Base-by-base conservation (phyloP, 345 rosid genomes). In the Litchi chinensis region DNA sequence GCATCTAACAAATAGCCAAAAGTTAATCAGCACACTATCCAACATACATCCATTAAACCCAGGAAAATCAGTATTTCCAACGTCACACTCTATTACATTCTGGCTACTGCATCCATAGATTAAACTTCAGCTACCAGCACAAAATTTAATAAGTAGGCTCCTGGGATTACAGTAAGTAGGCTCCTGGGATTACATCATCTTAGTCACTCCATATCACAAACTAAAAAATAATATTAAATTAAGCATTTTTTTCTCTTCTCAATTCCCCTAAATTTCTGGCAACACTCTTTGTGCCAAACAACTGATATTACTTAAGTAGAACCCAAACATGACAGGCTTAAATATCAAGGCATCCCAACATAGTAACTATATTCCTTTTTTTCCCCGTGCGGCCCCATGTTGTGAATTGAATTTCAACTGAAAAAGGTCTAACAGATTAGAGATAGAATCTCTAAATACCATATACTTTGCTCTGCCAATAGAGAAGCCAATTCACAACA, bases 381-480 rank as follows among this genome's bases (percentile, higher is more conserved):
- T 16, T 40, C 26, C 67, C 79, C 70, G 6, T 21, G 32, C 50
- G 63, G 64, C 68, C 75, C 65, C 78, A 60, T 11, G 67, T 24
- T 65, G 57, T 62, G 62, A 82, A 75, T 39, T 0, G 68, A 59
- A 76, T 76, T 71, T 71, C 76, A 54, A 73, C 54, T 64, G 65
- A 75, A 76, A 68, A 81, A 77, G 32, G 73, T 56, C 81, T 72
- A 59, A 74, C 68, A 69, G 48, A 62, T 74, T 70, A 62, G 85
- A 39, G 79, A 78, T 68, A 71, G 64, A 75, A 83, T 77, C 74
- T 68, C 76, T 76, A 77, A 77, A 50, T 80, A 70, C 79, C 82
- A 76, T 68, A 67, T 65, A 81, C 39, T 62, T 68, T 69, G 69
- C 73, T 81, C 79, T 74, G 46, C 64, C 19, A 73, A 66, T 52